Evolutionary conservation across 2,329 filamentous ascomycete genomes (phyloP).

Genomic region (Aspergillus melleus): DNA sequence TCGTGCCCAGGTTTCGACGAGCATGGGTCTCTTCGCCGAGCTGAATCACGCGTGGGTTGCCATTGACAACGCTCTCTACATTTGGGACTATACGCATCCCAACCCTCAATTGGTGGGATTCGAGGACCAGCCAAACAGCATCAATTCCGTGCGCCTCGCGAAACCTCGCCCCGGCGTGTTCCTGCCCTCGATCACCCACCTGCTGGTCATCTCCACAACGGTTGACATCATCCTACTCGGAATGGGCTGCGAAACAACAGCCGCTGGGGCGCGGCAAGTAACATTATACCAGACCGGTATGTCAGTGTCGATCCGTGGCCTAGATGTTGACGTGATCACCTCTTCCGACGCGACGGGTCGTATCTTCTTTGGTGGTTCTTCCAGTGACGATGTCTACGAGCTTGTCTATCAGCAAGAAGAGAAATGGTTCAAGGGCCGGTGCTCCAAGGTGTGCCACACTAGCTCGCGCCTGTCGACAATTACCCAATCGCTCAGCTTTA

Average conservation of each 20-base stretch:
- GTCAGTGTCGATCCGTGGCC: slow-evolving; percentile 72
- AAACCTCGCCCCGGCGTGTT: slow-evolving; percentile 86
- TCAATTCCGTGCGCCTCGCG: slow-evolving; percentile 86
- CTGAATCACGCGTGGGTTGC: slow-evolving; percentile 94
- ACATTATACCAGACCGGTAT: slow-evolving; percentile 87
- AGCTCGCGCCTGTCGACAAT: slow-evolving; percentile 68
- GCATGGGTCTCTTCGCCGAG: slow-evolving; percentile 93
- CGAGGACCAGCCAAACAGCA: slow-evolving; percentile 83
- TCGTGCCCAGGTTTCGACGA: slow-evolving; percentile 78
- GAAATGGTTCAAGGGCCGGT: slow-evolving; percentile 89
- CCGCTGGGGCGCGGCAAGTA: slow-evolving; percentile 69
- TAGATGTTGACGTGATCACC: slow-evolving; percentile 74
- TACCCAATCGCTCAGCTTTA: slow-evolving; percentile 42
- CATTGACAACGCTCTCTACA: slow-evolving; percentile 92
- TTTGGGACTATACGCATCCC: slow-evolving; percentile 97
- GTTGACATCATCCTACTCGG: slow-evolving; percentile 85
- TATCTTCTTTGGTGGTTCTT: slow-evolving; percentile 85
- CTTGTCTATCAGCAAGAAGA: slow-evolving; percentile 96
- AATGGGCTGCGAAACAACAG: slow-evolving; percentile 65
- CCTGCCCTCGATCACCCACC: slow-evolving; percentile 77
- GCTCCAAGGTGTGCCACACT: slow-evolving; percentile 85
- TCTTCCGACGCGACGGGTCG: slow-evolving; percentile 77
- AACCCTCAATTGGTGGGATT: slow-evolving; percentile 89
- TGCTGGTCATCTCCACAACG: slow-evolving; percentile 85
- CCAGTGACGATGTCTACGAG: slow-evolving; percentile 86